phyloP scores from a whole-genome alignment of 2,329 filamentous ascomycete species.

The Phyllosticta citriasiana region DNA sequence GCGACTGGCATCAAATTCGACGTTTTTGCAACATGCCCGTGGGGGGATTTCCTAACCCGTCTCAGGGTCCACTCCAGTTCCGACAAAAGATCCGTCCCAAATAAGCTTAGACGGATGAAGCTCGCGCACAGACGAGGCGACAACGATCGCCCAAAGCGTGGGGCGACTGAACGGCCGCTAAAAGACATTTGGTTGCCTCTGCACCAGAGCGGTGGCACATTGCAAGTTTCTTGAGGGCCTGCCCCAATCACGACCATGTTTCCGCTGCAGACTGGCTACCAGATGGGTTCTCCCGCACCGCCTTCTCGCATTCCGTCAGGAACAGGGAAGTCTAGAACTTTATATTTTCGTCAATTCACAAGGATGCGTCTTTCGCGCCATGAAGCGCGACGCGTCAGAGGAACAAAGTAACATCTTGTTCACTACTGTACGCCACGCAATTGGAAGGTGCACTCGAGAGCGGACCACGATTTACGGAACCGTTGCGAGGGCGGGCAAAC shows the following conservation, averaged over 20 bases:
- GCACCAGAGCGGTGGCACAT: background rate
- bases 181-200: background rate
- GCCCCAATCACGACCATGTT: background rate
- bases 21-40: background rate
- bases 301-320: background rate
- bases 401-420: background rate
- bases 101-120: background rate
- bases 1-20: background rate
- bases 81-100: background rate
- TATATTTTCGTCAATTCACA: background rate
- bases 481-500: background rate
- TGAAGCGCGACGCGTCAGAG: background rate
- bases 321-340: background rate
- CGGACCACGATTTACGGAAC: background rate
- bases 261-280: background rate
- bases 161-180: background rate
- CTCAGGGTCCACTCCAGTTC: background rate
- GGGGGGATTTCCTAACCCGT: background rate
- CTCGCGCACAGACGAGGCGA: background rate
- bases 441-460: background rate
- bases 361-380: background rate
- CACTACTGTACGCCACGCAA: background rate
- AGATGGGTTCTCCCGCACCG: background rate
- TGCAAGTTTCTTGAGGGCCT: background rate
- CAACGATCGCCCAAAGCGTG: background rate